These are phyloP conservation scores for Acorus gramineus DNA, from an alignment of 106 monocot genomes.

Conservation along the genomic window DNA sequence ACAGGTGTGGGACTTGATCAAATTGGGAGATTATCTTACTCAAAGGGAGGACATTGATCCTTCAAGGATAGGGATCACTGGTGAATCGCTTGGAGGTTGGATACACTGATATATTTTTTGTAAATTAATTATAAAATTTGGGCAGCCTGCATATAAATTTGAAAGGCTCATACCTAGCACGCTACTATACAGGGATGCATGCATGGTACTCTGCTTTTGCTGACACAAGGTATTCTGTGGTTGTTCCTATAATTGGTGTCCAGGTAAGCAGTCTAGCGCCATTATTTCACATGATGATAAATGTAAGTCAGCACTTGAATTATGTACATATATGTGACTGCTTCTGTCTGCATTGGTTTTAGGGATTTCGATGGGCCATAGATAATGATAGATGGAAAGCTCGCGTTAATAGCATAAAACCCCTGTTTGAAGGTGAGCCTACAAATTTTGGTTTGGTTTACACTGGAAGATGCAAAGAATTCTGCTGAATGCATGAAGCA, in stretches of 20 bases:
- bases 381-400: constrained; percentile 88
- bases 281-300: too few relatives aligned
- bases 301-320: too few relatives aligned
- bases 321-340: background rate
- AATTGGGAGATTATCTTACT: constrained; percentile 78
- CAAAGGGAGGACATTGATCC: constrained; percentile 81
- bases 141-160: too few relatives aligned
- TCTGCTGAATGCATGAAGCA: too few relatives aligned
- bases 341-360: background rate
- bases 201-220: constrained; percentile 93
- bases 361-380: constrained; percentile 91
- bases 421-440: constrained; percentile 79
- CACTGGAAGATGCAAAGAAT: too few relatives aligned
- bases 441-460: background rate
- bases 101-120: background rate
- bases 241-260: constrained; percentile 89
- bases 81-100: constrained; percentile 97
- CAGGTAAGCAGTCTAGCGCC: constrained; percentile 43
- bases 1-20: constrained; percentile 96
- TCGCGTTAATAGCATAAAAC: constrained; percentile 74
- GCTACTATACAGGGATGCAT: constrained; percentile 72
- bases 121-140: background rate
- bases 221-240: constrained; percentile 74
- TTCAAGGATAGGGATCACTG: constrained; percentile 76
- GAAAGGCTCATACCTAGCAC: too few relatives aligned